These are phyloP conservation scores for Phyllostachys edulis DNA, from an alignment of 176 grass and related monocot genomes.

Conservation along the genomic window DNA sequence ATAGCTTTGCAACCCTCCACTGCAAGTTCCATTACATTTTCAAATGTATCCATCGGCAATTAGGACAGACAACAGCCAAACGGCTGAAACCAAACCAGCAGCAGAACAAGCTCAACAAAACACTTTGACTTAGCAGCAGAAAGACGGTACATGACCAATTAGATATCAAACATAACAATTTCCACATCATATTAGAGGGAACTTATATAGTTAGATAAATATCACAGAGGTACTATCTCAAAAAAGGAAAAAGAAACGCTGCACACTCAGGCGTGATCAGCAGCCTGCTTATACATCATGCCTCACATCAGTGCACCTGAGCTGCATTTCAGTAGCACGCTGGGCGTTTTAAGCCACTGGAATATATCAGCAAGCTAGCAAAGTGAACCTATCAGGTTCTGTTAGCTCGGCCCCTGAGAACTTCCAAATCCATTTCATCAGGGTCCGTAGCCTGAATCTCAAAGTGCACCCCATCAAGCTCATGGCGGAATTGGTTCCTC, in stretches of 20 bases:
- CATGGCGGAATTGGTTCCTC: slow-evolving; percentile 55
- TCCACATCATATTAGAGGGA: slow-evolving; percentile 34
- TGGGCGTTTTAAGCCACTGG: slow-evolving; percentile 6
- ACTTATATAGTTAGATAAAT: slow-evolving; percentile 32
- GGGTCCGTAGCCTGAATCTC: slow-evolving; percentile 79
- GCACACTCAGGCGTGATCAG: slow-evolving; percentile 28
- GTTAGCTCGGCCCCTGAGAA: slow-evolving; percentile 55
- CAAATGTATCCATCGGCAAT: slow-evolving; percentile 86
- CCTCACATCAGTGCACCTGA: slow-evolving; percentile 29
- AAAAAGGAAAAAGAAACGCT: neutral
- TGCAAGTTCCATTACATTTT: slow-evolving; percentile 90
- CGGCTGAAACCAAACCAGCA: neutral
- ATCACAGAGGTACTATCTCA: neutral
- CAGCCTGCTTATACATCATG: slow-evolving; percentile 32
- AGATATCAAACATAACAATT: neutral
- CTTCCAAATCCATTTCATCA: slow-evolving; percentile 61
- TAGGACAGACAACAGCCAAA: too few species aligned
- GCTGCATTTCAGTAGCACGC: slow-evolving; percentile 5
- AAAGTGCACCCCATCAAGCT: slow-evolving; percentile 71
- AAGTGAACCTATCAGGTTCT: slow-evolving; percentile 39
- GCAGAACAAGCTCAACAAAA: slow-evolving; percentile 18
- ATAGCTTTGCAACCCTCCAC: slow-evolving; percentile 95
- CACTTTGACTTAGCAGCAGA: neutral
- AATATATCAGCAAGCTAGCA: neutral
- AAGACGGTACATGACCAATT: slow-evolving; percentile 4